Evolutionary conservation across 768 basidiomycete genomes (phyloP).

Genomic region (Amanita fuliginea): DNA sequence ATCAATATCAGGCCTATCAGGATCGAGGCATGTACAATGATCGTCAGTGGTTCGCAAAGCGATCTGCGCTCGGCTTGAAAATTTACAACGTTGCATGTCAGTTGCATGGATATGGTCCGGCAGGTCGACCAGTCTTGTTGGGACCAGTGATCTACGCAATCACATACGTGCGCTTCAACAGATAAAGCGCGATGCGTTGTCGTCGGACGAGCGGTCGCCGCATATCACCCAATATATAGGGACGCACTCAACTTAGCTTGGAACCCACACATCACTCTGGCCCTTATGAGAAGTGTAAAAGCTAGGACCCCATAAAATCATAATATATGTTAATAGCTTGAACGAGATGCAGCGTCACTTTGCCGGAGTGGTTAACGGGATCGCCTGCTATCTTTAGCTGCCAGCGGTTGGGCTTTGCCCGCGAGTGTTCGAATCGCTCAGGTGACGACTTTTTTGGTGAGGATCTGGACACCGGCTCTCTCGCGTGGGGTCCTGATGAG

Average conservation of each 20-base stretch:
- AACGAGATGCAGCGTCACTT: slow-evolving; percentile 9
- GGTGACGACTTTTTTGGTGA: slow-evolving; percentile 17
- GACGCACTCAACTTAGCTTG: neutral
- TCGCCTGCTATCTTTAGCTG: slow-evolving; percentile 8
- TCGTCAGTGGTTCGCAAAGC: neutral
- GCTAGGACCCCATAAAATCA: neutral
- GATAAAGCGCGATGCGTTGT: neutral
- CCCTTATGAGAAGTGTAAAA: neutral
- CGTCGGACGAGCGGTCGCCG: neutral
- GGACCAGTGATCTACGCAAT: slow-evolving; percentile 5
- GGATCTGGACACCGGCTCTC: slow-evolving; percentile 1
- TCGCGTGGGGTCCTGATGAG: slow-evolving; percentile 11
- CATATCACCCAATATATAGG: neutral
- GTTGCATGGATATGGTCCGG: slow-evolving; percentile 1
- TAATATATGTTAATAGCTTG: neutral
- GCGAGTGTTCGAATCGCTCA: slow-evolving; percentile 25
- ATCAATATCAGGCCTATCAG: neutral
- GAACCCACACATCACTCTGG: neutral
- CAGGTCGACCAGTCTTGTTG: neutral
- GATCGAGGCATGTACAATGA: neutral
- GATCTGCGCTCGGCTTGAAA: slow-evolving; percentile 1
- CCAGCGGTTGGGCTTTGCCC: slow-evolving; percentile 19
- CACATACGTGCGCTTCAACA: neutral
- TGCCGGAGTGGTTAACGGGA: slow-evolving; percentile 20
- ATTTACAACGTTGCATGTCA: neutral